phyloP scores from a whole-genome alignment of 2,329 filamentous ascomycete species.

The Aspergillus quadrilineatus region DNA sequence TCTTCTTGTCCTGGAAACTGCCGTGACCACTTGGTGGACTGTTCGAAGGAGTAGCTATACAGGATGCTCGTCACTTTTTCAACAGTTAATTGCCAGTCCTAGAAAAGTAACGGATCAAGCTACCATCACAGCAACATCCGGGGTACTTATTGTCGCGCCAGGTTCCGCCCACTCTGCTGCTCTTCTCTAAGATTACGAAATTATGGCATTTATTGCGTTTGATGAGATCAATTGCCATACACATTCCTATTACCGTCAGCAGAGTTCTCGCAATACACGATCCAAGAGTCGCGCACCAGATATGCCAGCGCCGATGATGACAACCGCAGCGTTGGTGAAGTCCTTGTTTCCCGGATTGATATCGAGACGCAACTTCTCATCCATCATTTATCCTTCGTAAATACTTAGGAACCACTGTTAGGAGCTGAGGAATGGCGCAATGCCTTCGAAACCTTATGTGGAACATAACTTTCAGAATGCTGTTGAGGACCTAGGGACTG shows the following conservation, averaged over 20 bases:
- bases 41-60: conserved; percentile 62
- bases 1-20: conserved; percentile 62
- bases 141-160: conserved; percentile 60
- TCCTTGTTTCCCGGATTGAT: conserved; percentile 46
- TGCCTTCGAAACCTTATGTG: background rate
- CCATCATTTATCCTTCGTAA: background rate
- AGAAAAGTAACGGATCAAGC: background rate
- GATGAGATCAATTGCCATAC: conserved; percentile 58
- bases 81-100: background rate
- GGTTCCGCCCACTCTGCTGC: conserved; percentile 53
- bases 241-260: conserved; percentile 44
- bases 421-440: background rate
- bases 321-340: conserved; percentile 53
- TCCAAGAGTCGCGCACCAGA: conserved; percentile 39
- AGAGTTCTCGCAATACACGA: background rate
- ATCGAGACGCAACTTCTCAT: conserved; percentile 1
- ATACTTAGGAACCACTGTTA: background rate
- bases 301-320: conserved; percentile 59
- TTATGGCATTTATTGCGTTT: conserved; percentile 47
- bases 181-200: conserved; percentile 59
- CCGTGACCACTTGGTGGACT: conserved; percentile 58
- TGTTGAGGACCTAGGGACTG: background rate
- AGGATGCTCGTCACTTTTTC: conserved; percentile 51
- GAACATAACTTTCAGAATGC: background rate
- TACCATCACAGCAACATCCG: conserved; percentile 55